Percentiles rank a stretch among this genome's conserved stretches.
Evolutionary conservation across 495 filamentous ascomycete species (phyloP).

Genomic region (Neurospora sp.): DNA sequence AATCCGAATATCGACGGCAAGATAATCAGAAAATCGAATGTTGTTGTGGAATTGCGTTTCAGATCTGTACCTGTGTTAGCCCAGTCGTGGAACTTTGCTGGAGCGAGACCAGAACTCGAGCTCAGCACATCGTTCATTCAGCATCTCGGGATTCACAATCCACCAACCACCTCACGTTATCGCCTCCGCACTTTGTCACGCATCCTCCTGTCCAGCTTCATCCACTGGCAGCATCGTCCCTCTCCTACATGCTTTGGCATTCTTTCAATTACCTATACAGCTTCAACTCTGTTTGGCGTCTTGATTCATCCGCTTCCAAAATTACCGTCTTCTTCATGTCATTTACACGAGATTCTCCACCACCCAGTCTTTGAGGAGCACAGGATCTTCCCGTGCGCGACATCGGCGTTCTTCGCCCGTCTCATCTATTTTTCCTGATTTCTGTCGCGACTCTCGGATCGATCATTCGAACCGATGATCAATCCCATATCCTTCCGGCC

Average conservation of each 20-base stretch:
- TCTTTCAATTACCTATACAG: not conserved
- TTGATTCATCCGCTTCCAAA: not conserved
- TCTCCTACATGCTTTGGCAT: not conserved
- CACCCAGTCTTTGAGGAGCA: not conserved
- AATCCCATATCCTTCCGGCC: constrained; percentile 46
- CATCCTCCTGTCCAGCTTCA: not conserved
- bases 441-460: not conserved
- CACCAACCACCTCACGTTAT: not conserved
- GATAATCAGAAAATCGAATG: not conserved
- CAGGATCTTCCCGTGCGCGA: not conserved
- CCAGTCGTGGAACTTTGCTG: not conserved
- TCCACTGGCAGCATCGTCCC: not conserved
- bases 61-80: not conserved
- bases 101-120: not conserved
- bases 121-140: not conserved
- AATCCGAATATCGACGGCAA: not conserved
- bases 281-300: not conserved
- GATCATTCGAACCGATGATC: constrained; percentile 10
- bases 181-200: not conserved
- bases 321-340: not conserved
- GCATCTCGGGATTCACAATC: not conserved
- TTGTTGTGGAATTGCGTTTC: not conserved
- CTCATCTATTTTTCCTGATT: not conserved
- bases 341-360: not conserved
- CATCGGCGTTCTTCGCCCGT: not conserved